A percentile compares a stretch with the other conserved stretches of the same genome.
These are phyloP conservation scores for Fusarium bactridioides DNA, from an alignment of 2,329 filamentous ascomycete species.

Conservation along the genomic window DNA sequence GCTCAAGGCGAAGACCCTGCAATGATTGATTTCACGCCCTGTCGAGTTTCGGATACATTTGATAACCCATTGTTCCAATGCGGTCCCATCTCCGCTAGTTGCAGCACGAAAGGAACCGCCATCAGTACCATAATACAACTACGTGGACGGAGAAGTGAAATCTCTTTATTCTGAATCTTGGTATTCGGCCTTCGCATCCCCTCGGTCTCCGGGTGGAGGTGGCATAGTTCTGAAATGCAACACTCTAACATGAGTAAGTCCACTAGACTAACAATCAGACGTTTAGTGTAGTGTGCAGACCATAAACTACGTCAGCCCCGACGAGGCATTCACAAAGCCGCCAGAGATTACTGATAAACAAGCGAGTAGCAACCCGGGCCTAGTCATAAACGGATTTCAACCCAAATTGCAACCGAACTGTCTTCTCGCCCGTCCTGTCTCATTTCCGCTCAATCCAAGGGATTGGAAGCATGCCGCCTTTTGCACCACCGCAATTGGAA, in stretches of 20 bases:
- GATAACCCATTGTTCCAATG: neutral
- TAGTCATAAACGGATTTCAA: rapidly evolving
- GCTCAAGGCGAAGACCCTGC: neutral
- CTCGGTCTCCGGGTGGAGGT: neutral
- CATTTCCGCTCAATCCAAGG: neutral
- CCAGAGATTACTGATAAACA: neutral
- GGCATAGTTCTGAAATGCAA: neutral
- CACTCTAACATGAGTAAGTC: neutral
- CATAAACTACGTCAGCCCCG: neutral
- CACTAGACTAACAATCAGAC: neutral
- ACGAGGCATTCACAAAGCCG: neutral
- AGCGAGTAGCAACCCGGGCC: neutral
- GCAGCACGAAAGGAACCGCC: neutral
- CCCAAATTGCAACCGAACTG: neutral
- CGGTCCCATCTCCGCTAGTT: neutral
- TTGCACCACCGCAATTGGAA: no score
- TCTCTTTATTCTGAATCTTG: neutral
- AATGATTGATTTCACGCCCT: neutral
- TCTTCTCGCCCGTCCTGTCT: neutral
- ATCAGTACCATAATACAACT: neutral
- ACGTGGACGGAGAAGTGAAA: neutral
- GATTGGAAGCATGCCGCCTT: neutral
- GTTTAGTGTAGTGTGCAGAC: neutral
- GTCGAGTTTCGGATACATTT: neutral
- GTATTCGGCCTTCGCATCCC: neutral